A percentile compares a stretch with the other conserved stretches of the same genome.
Conservation (phyloP, 176 grass and related monocot genomes). For the Panicum miliaceum region DNA sequence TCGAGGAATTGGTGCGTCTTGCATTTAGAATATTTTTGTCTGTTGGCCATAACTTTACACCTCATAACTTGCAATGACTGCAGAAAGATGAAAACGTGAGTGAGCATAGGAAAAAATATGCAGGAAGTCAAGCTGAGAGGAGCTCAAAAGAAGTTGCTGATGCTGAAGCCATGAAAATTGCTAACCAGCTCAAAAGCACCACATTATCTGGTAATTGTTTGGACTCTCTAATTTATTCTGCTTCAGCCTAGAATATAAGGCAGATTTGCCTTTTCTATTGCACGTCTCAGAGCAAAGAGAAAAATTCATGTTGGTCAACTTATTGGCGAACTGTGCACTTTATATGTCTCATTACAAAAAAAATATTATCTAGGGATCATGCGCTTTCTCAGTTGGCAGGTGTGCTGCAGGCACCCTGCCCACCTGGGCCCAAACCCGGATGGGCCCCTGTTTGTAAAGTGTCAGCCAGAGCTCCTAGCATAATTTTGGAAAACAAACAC, state of each 20-base stretch:
- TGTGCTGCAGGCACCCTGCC: background rate
- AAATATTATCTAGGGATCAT: background rate
- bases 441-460: background rate
- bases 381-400: background rate
- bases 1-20: constrained; percentile 81
- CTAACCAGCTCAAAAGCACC: constrained; percentile 69
- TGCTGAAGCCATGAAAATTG: constrained; percentile 60
- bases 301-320: background rate
- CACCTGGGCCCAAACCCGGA: background rate
- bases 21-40: background rate
- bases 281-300: background rate
- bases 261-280: background rate
- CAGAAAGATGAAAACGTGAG: constrained; percentile 86
- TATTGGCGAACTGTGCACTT: background rate
- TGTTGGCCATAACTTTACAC: constrained; percentile 27
- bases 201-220: constrained; percentile 66
- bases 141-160: constrained; percentile 66
- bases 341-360: background rate
- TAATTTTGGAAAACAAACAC: background rate
- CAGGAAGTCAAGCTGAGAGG: constrained; percentile 92
- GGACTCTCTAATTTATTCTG: background rate
- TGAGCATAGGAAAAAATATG: constrained; percentile 67
- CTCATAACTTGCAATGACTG: constrained; percentile 31
- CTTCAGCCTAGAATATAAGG: background rate
- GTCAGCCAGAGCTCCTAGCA: background rate